A percentile compares a stretch with the other conserved stretches of the same genome.
Evolutionary conservation across 192 early-diverging fungal genomes (phyloP).

Genomic region (Borealophlyctis nickersoniae): DNA sequence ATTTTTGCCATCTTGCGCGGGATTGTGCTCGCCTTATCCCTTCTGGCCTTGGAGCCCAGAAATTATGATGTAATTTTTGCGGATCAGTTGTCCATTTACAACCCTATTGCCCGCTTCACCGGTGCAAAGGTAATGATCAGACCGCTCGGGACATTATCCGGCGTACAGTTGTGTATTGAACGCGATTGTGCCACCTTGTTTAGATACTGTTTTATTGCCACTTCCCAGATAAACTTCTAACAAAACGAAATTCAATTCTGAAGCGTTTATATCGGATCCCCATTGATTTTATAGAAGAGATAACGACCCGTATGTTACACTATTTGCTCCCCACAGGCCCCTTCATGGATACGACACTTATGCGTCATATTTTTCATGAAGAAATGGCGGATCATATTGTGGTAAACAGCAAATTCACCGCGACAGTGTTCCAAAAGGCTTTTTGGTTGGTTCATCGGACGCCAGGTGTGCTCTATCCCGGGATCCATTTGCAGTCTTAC

Average conservation of each 20-base stretch:
- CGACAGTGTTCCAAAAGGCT: slow-evolving; percentile 62
- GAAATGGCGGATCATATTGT: slow-evolving; percentile 85
- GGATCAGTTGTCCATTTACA: slow-evolving; percentile 82
- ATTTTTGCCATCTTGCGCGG: slow-evolving; percentile 78
- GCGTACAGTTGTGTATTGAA: no score
- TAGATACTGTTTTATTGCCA: slow-evolving; percentile 95
- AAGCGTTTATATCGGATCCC: slow-evolving; percentile 75
- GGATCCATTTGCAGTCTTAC: slow-evolving; percentile 74
- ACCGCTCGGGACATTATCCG: no score
- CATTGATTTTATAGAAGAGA: slow-evolving; percentile 81
- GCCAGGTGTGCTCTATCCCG: slow-evolving; percentile 80
- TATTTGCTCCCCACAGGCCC: no score
- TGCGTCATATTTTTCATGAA: no score
- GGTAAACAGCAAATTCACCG: slow-evolving; percentile 91
- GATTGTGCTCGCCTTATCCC: slow-evolving; percentile 57
- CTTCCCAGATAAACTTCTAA: slow-evolving; percentile 86
- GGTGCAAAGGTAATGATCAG: slow-evolving; percentile 56
- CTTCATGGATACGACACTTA: no score
- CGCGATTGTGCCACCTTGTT: no score
- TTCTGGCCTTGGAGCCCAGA: slow-evolving; percentile 32
- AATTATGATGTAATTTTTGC: slow-evolving; percentile 74
- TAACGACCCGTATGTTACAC: slow-evolving; percentile 77
- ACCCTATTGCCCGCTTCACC: slow-evolving; percentile 74
- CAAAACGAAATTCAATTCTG: slow-evolving; percentile 54
- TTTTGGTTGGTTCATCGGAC: slow-evolving; percentile 62